phyloP scores from a whole-genome alignment of 1,139 yeast genomes.

The Saccharomyces hybrid region DNA sequence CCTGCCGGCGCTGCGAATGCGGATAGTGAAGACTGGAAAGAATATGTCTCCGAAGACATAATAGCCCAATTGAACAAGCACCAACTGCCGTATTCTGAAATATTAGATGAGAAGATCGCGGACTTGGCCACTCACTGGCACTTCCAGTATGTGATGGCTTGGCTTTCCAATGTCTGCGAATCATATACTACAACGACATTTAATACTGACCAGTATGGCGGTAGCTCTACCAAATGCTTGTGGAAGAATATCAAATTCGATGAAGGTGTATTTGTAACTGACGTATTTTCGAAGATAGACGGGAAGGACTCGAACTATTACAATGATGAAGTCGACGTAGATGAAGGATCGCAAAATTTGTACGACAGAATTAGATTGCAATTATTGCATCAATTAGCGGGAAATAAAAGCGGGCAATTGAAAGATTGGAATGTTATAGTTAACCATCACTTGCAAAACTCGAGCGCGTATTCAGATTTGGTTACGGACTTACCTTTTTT shows the following conservation, averaged over 20 bases:
- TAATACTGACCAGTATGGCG: slow-evolving; percentile 3
- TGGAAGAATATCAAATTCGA: slow-evolving; percentile 28
- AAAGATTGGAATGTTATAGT: slow-evolving; percentile 43
- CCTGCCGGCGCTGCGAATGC: not conserved
- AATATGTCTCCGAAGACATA: slow-evolving; percentile 21
- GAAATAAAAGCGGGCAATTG: slow-evolving; percentile 26
- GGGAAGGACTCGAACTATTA: slow-evolving; percentile 3
- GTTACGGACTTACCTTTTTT: slow-evolving; percentile 38
- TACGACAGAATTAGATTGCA: slow-evolving; percentile 28
- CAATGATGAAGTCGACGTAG: slow-evolving; percentile 8
- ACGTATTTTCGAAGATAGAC: slow-evolving; percentile 7
- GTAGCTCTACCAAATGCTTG: slow-evolving; percentile 18
- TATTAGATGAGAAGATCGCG: slow-evolving; percentile 6
- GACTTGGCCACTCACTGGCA: slow-evolving; percentile 22
- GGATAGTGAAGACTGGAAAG: slow-evolving; percentile 15
- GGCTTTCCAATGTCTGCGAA: slow-evolving; percentile 29
- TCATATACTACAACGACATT: slow-evolving; percentile 20
- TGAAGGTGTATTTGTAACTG: slow-evolving; percentile 23
- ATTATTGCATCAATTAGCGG: slow-evolving; percentile 35
- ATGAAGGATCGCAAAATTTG: slow-evolving; percentile 16
- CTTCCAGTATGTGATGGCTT: slow-evolving; percentile 30
- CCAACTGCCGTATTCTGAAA: slow-evolving; percentile 10
- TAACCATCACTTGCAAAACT: slow-evolving; percentile 40
- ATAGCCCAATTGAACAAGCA: slow-evolving; percentile 18
- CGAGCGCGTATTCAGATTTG: slow-evolving; percentile 14